Percentiles rank a stretch among this genome's conserved stretches.
Conservation (phyloP, 768 basidiomycete species). For the Tylopilus sp. region DNA sequence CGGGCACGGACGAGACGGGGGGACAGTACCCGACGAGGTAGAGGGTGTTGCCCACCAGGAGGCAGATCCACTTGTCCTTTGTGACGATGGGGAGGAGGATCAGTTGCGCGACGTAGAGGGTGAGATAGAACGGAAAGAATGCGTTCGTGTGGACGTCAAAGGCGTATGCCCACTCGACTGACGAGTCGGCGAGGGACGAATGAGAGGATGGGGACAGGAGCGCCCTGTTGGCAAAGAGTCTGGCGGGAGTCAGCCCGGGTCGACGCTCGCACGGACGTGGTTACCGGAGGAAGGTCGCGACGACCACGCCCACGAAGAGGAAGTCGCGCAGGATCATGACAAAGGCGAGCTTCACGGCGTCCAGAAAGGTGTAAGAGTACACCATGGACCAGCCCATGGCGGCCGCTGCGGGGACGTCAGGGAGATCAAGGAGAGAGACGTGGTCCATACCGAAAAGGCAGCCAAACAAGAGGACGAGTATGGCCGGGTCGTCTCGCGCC, state of each 20-base stretch:
- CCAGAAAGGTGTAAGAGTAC: conserved; percentile 59
- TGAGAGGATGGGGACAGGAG: conserved; percentile 71
- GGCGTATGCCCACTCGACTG: conserved; percentile 90
- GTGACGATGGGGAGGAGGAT: conserved; percentile 82
- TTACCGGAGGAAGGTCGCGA: conserved; percentile 77
- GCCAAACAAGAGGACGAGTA: conserved; percentile 79
- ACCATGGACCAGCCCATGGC: conserved; percentile 85
- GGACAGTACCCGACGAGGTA: conserved; percentile 67
- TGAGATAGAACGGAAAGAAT: conserved; percentile 92
- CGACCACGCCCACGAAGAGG: conserved; percentile 68
- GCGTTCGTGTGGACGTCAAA: conserved; percentile 97
- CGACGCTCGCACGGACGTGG: neutral
- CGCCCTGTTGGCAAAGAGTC: conserved; percentile 69
- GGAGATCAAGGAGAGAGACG: neutral
- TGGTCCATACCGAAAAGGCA: conserved; percentile 61
- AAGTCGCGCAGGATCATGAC: conserved; percentile 90
- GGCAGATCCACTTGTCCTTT: conserved; percentile 88
- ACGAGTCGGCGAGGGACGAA: conserved; percentile 63
- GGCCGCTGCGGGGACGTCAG: conserved; percentile 48
- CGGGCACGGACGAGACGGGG: neutral
- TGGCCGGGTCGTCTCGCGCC: conserved; percentile 97
- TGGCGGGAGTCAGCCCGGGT: conserved; percentile 26
- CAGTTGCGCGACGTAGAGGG: conserved; percentile 85
- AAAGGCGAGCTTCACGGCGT: conserved; percentile 61
- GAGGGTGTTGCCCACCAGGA: conserved; percentile 84